Conservation (phyloP, 2,329 filamentous ascomycete species). For the Penicillium sp. region DNA sequence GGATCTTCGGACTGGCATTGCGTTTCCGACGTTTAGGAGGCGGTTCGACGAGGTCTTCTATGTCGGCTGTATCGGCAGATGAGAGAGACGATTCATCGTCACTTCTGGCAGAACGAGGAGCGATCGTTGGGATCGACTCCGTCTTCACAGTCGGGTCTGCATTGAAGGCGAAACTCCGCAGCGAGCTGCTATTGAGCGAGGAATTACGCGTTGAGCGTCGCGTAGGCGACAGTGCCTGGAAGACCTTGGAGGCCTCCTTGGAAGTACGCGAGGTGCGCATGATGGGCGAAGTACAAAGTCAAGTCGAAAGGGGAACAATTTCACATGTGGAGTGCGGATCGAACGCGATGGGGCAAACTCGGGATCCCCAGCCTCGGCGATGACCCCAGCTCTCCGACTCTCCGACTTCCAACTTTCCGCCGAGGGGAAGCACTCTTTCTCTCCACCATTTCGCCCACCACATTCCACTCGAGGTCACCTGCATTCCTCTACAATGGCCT, state of each 20-base stretch:
- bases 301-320: constrained; percentile 1
- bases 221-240: constrained; percentile 47
- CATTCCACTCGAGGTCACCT: constrained; percentile 4
- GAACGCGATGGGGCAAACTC: constrained; percentile 9
- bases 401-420: constrained; percentile 8
- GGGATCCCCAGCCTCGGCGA: constrained; percentile 24
- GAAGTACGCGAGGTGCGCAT: constrained; percentile 62
- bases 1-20: constrained; percentile 30
- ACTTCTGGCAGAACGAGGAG: constrained; percentile 15
- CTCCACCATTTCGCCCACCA: not conserved
- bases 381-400: constrained; percentile 4
- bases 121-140: constrained; percentile 31
- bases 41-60: constrained; percentile 55
- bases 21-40: constrained; percentile 51
- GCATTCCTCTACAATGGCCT: constrained; percentile 22
- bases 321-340: constrained; percentile 22
- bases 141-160: constrained; percentile 11
- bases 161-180: constrained; percentile 30
- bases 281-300: not conserved
- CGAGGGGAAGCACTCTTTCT: not conserved
- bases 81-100: constrained; percentile 37
- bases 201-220: constrained; percentile 49
- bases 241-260: constrained; percentile 57
- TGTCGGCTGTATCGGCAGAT: constrained; percentile 47
- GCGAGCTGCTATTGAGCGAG: constrained; percentile 20